phyloP scores from a whole-genome alignment of 2,329 filamentous ascomycete genomes.

The Fusarium neocosmosporiellum region DNA sequence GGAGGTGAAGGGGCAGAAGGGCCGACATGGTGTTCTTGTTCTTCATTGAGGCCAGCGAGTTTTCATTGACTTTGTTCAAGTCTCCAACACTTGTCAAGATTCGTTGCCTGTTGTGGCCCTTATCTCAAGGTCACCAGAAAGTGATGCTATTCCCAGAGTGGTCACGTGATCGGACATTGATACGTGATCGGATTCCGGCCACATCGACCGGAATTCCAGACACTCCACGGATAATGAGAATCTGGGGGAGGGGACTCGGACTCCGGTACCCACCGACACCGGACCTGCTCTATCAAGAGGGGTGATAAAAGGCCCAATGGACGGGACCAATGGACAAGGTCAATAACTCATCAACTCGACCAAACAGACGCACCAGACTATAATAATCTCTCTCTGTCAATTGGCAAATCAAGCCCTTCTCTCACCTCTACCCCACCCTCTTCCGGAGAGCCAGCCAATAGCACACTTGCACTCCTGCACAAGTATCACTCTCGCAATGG shows the following conservation, averaged over 20 bases:
- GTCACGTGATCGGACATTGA: constrained; percentile 30
- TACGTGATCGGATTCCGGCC: constrained; percentile 27
- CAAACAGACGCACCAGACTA: background rate
- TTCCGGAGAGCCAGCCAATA: constrained; percentile 15
- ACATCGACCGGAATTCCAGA: constrained; percentile 30
- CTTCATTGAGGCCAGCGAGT: background rate
- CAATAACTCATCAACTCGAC: constrained; percentile 11
- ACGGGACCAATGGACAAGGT: constrained; percentile 7
- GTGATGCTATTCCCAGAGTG: background rate
- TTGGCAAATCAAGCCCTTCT: constrained; percentile 15
- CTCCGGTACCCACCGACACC: constrained; percentile 33
- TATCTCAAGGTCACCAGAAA: background rate
- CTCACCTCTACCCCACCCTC: background rate
- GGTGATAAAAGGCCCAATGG: constrained; percentile 31
- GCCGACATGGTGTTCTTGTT: background rate
- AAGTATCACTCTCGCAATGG: constrained; percentile 25
- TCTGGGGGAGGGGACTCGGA: constrained; percentile 26
- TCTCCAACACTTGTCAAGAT: background rate
- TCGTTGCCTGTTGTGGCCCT: background rate
- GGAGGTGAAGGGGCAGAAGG: background rate
- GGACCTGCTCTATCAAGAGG: constrained; percentile 25
- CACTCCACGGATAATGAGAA: constrained; percentile 19
- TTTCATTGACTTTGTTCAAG: background rate
- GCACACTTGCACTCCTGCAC: background rate
- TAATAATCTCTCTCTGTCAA: background rate